A percentile compares a stretch with the other conserved stretches of the same genome.
Conservation (phyloP, 495 filamentous ascomycete species). For the Aspergillus carlsbadensis region DNA sequence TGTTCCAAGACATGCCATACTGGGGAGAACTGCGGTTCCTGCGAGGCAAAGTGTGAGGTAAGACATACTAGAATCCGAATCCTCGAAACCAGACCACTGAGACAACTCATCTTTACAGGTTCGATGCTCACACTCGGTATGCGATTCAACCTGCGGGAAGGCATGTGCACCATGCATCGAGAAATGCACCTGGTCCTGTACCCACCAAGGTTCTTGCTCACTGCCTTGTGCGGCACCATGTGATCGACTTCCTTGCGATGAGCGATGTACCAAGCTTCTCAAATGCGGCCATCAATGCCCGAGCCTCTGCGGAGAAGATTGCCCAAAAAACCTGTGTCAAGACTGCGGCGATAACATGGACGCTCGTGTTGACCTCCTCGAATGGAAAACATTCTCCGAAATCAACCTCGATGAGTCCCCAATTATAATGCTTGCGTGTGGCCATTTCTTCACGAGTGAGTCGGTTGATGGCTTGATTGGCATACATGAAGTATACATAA, state of each 20-base stretch:
- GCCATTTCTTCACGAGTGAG: constrained; percentile 50
- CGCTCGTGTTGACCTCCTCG: constrained; percentile 49
- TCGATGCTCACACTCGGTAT: constrained; percentile 61
- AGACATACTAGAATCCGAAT: background rate
- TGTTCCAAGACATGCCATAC: constrained; percentile 50
- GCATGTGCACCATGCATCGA: constrained; percentile 67
- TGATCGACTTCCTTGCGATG: constrained; percentile 64
- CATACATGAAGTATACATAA: constrained; percentile 32
- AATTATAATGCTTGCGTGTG: constrained; percentile 56
- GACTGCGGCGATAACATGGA: constrained; percentile 41
- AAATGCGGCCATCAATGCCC: constrained; percentile 69
- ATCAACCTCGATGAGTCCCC: constrained; percentile 58
- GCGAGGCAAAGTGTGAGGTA: constrained; percentile 1
- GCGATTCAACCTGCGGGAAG: constrained; percentile 57
- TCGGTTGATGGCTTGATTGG: constrained; percentile 66
- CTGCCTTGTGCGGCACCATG: constrained; percentile 67
- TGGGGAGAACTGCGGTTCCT: background rate
- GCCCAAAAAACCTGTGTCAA: constrained; percentile 59
- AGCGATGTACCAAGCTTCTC: constrained; percentile 57
- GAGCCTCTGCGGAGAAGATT: constrained; percentile 64
- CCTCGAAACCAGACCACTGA: background rate
- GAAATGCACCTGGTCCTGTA: constrained; percentile 56
- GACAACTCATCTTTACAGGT: constrained; percentile 32
- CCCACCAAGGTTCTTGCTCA: constrained; percentile 52
- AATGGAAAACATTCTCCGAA: constrained; percentile 55